Evolutionary conservation across 352 stramenopile species (phyloP), one percentile per base, ranked within the genome.

Genomic region (Phytophthora hybrid): DNA sequence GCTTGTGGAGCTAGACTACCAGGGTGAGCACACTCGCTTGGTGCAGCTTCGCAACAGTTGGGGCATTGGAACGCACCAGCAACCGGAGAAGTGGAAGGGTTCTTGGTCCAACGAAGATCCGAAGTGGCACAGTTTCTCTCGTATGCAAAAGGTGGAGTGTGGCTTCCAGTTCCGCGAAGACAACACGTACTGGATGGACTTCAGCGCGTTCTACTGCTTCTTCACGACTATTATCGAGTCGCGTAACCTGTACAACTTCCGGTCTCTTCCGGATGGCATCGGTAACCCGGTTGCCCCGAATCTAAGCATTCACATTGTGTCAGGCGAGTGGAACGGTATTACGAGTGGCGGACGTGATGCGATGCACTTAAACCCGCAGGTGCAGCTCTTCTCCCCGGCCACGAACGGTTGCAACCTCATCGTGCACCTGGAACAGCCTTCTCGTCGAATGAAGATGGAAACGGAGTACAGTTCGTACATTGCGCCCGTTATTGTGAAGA

Each of bases 351-450:
- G 87, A 6, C 82, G 89, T 26, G 87, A 94, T 47, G 89, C 87
- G 7, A 92, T 96, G 83, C 89, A 96, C 63, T 59, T 96, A 52
- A 96, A 96, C 59, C 89, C 89, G n/a, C 89, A 96, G 69, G 91
- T 93, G 59, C 89, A 96, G 56, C 57, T 96, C 5, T 92, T 93
- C 47, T 90, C 83, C 52, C 88, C 88, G 18, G 77, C 82, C 4
- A 64, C 87, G 10, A 73, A 76, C 53, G 84, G 73, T 39, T 93
- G 87, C 71, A 70, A 77, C 6, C 67, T 94, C 7, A 69, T 79
- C 0, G 74, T 90, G 21, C 84, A 93, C 44, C 69, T 96, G 9
- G 89, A 96, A 63, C 89, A 96, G 64, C 87, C 89, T 21, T 93
- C 87, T 6, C 87, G 89, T 14, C 85, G 89, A 10, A 69, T 93